These are phyloP conservation scores for Porcisia deanei DNA, from an alignment of 208 protist genomes.

Conservation along the genomic window DNA sequence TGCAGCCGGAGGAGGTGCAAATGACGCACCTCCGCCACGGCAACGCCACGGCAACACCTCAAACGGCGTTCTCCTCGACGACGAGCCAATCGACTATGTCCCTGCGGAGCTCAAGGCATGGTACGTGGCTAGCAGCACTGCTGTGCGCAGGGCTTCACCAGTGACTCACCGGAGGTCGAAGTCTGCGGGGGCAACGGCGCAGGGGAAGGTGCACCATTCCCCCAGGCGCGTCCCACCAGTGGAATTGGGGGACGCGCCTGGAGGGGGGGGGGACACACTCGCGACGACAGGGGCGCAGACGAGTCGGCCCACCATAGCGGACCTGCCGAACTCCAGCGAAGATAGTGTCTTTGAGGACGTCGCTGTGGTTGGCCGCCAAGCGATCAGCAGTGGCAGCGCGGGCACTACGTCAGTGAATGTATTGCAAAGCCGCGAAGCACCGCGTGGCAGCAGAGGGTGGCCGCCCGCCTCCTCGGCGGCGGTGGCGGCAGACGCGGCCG, in stretches of 20 bases:
- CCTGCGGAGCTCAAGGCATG: conserved; percentile 21
- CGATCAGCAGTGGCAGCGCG: conserved; percentile 32
- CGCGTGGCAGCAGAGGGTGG: background rate
- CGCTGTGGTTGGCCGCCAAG: background rate
- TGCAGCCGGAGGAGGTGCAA: background rate
- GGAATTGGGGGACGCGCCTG: background rate
- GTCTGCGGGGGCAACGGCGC: too few species aligned
- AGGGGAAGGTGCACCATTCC: background rate
- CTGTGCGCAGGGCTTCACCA: background rate
- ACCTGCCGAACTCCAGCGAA: background rate
- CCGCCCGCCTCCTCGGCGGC: background rate
- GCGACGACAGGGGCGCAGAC: background rate
- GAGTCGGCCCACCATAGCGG: background rate
- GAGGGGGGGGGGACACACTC: background rate
- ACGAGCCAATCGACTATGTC: background rate
- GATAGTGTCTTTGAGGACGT: background rate
- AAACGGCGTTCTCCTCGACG: background rate
- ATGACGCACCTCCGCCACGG: background rate
- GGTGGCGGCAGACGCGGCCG: background rate
- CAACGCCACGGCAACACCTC: background rate
- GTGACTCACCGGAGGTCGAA: conserved; percentile 2
- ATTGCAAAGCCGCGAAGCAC: conserved; percentile 5
- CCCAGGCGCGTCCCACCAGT: background rate
- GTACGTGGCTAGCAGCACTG: conserved; percentile 19
- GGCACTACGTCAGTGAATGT: conserved; percentile 47